Base-by-base conservation (phyloP, 371 early-diverging fungal genomes). In the Mucor ambiguus region DNA sequence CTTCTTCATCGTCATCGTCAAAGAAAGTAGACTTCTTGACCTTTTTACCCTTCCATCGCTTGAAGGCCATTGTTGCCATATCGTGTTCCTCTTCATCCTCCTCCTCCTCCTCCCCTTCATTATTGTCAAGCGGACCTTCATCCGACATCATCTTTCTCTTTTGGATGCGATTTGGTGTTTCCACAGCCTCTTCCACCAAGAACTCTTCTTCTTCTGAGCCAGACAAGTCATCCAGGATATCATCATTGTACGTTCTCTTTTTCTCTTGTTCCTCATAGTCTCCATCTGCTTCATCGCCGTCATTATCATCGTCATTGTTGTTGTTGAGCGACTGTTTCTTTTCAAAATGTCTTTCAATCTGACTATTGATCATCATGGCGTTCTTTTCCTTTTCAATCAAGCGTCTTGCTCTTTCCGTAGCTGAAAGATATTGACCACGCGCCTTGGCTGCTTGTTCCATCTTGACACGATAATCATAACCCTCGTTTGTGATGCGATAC, bases 361-460 rank as follows among this genome's bases (percentile, higher is more conserved):
- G 63, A 26, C 33, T 32, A 41, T 64, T 37, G 7, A 69, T 66
- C 46, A 66, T 30, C 16, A 55, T 32, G 18, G 66, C 64, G n/a
- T 67, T 56, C 32, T 64, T 72, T 67, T 83, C 84, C 22, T 69
- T 64, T 43, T 77, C 74, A 10, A 83, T 29, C 14, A 73, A 66
- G 33, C 65, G 59, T 46, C 73, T 64, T 1, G 78, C 78, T 38
- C 68, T 60, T 37, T 83, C 81, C n/a, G 73, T 73, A 12, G 84
- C 73, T 0, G 74, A 71, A 10, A 61, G 61, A 56, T 66, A 83
- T 3, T 62, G 57, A 10, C 83, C 83, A 1, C 68, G 61, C 3
- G 74, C 70, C 41, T 71, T 73, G 3, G 79, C 79, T 18, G 62
- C 68, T 20, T 69, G 69, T 59, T 80, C 81, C 66, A 74, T 69